A percentile compares a stretch with the other conserved stretches of the same genome.
Conservation (phyloP, 768 basidiomycete genomes). For the Clitopilus passeckerianus region DNA sequence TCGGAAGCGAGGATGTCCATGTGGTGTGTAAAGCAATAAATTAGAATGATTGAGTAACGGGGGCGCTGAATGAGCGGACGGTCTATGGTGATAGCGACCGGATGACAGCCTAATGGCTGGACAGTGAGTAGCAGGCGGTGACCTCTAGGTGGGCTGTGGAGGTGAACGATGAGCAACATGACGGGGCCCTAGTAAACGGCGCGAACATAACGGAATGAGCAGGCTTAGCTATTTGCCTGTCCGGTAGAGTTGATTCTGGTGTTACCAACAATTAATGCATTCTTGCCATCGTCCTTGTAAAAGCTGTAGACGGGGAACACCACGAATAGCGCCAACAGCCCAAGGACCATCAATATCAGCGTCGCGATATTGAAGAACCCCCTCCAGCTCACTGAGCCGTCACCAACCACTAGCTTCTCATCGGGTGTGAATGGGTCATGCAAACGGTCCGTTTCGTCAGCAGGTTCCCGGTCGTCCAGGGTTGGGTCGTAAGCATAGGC, state of each 20-base stretch:
- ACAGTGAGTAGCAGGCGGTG: not conserved
- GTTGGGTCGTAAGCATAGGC: constrained; percentile 64
- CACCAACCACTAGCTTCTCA: constrained; percentile 12
- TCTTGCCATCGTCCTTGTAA: constrained; percentile 29
- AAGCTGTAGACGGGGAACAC: constrained; percentile 64
- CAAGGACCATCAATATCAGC: constrained; percentile 51
- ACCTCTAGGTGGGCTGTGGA: not conserved
- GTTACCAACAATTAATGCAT: constrained; percentile 47
- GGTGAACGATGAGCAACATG: not conserved
- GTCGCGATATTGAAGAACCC: constrained; percentile 57
- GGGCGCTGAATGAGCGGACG: not conserved
- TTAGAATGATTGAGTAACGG: not conserved
- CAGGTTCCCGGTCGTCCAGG: constrained; percentile 27
- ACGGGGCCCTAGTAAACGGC: not conserved
- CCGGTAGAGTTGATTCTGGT: constrained; percentile 61
- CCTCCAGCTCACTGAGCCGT: constrained; percentile 18
- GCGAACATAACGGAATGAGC: not conserved
- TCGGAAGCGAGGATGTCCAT: not conserved
- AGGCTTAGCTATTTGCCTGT: constrained; percentile 37
- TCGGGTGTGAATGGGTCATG: constrained; percentile 44
- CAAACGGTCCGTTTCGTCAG: constrained; percentile 56
- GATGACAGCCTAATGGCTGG: not conserved
- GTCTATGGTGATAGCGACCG: not conserved
- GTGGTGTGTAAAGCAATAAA: not conserved
- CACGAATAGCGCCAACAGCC: constrained; percentile 66